Conservation (phyloP, 164 flowering plant genomes). For the Dillenia turbinata region DNA sequence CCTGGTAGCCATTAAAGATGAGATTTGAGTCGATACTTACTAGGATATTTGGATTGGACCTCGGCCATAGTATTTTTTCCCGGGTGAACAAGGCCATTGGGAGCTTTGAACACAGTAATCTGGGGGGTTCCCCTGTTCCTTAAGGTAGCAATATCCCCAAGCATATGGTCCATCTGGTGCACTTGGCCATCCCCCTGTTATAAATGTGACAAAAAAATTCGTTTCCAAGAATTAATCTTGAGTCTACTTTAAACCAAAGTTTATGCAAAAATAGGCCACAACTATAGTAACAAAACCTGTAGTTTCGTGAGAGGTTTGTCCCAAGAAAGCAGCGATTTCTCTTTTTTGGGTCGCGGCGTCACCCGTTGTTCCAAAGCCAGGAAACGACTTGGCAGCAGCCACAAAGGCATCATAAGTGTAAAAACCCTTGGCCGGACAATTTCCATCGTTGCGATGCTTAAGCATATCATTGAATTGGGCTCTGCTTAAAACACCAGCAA, state of each 20-base stretch:
- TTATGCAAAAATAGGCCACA: too few relatives aligned
- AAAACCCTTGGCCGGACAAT: constrained; percentile 38
- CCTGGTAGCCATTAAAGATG: too few relatives aligned
- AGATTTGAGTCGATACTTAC: constrained; percentile 13
- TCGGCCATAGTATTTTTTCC: constrained; percentile 33
- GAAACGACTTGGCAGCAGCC: constrained; percentile 23
- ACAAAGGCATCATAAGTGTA: constrained; percentile 49
- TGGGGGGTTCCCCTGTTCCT: constrained; percentile 4
- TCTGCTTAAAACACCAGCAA: constrained; percentile 16
- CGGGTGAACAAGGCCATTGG: constrained; percentile 31
- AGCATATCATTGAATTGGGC: constrained; percentile 26
- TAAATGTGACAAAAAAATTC: too few relatives aligned
- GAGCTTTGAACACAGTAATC: constrained; percentile 9
- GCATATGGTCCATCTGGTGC: constrained; percentile 17
- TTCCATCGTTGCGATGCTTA: constrained; percentile 20
- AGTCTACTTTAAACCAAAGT: too few relatives aligned
- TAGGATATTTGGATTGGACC: constrained; percentile 38
- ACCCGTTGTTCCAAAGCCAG: constrained; percentile 32
- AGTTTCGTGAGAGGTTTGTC: constrained; percentile 1
- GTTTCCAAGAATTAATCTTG: background rate
- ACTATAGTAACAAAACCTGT: background rate
- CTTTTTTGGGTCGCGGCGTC: constrained; percentile 21
- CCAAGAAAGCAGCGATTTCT: constrained; percentile 54
- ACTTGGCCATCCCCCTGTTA: constrained; percentile 2
- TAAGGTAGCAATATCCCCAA: constrained; percentile 20